Conservation (phyloP, 441 rosid genomes). For the Populus tomentosa region DNA sequence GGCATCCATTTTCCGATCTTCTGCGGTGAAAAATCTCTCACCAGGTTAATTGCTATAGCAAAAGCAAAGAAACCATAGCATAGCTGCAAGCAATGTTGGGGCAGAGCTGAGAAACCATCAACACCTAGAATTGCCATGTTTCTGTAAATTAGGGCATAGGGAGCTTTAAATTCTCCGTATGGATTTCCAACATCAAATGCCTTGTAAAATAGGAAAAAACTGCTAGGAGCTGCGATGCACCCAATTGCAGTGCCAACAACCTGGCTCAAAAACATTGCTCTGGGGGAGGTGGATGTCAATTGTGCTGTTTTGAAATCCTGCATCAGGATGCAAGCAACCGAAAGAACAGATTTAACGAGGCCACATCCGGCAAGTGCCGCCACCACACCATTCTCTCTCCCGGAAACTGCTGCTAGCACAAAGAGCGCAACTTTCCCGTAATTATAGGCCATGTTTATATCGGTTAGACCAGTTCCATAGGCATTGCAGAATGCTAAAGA, state of each 20-base stretch:
- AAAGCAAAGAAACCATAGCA: constrained; percentile 64
- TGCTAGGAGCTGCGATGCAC: constrained; percentile 49
- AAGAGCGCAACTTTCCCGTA: constrained; percentile 71
- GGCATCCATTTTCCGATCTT: constrained; percentile 57
- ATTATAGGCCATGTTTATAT: constrained; percentile 71
- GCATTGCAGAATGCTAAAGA: constrained; percentile 71
- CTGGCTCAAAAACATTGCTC: constrained; percentile 67
- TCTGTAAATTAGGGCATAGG: constrained; percentile 58
- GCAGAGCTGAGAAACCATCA: constrained; percentile 66
- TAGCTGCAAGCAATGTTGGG: constrained; percentile 61
- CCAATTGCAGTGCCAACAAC: constrained; percentile 53
- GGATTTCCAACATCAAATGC: constrained; percentile 65
- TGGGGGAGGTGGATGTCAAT: constrained; percentile 52
- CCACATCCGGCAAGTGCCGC: constrained; percentile 72
- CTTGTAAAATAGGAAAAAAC: constrained; percentile 61
- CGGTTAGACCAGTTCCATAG: constrained; percentile 67
- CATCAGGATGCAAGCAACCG: constrained; percentile 66
- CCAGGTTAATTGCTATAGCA: constrained; percentile 41
- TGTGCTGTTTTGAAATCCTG: constrained; percentile 71
- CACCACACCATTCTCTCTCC: constrained; percentile 48
- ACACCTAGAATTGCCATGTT: constrained; percentile 74
- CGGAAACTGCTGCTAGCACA: constrained; percentile 49
- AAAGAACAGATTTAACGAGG: constrained; percentile 53
- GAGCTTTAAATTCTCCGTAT: constrained; percentile 59
- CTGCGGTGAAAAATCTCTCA: constrained; percentile 40